A percentile compares a stretch with the other conserved stretches of the same genome.
phyloP scores from a whole-genome alignment of 1,139 yeast species.

The Hyphopichia fennica region DNA sequence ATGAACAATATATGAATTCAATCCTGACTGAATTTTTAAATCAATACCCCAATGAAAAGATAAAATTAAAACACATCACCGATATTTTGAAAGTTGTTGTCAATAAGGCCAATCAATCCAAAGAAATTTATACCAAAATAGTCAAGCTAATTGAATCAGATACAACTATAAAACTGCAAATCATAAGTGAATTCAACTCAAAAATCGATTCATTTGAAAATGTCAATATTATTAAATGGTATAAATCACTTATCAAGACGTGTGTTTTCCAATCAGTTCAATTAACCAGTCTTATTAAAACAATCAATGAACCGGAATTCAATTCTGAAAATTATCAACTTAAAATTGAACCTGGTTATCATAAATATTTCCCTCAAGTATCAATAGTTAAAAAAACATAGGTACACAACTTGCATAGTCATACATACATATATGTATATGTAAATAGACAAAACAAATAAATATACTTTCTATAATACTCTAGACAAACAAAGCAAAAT shows the following conservation, averaged over 20 bases:
- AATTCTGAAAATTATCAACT: conserved; percentile 13
- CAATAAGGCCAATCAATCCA: conserved; percentile 16
- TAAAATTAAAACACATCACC: neutral
- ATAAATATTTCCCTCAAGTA: conserved; percentile 41
- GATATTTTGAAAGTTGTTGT: conserved; percentile 11
- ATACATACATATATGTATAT: neutral
- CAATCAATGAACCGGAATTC: conserved; percentile 8
- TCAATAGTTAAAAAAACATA: neutral
- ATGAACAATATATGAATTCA: conserved; percentile 28
- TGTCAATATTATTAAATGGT: conserved; percentile 18
- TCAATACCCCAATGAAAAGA: neutral
- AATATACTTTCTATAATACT: too few species aligned
- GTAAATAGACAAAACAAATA: too few species aligned
- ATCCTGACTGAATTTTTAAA: conserved; percentile 7
- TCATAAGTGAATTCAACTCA: conserved; percentile 9
- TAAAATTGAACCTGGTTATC: conserved; percentile 27
- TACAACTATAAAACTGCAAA: conserved; percentile 4
- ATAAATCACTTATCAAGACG: conserved; percentile 24
- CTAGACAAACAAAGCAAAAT: too few species aligned
- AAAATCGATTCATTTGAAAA: neutral
- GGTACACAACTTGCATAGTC: neutral
- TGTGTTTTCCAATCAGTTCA: conserved; percentile 23
- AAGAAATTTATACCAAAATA: conserved; percentile 6
- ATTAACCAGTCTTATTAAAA: conserved; percentile 12
- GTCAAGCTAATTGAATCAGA: neutral